Percentiles rank a stretch among this genome's conserved stretches.
phyloP scores from a whole-genome alignment of 257 asterid genomes.

The Coffea eugenioides region DNA sequence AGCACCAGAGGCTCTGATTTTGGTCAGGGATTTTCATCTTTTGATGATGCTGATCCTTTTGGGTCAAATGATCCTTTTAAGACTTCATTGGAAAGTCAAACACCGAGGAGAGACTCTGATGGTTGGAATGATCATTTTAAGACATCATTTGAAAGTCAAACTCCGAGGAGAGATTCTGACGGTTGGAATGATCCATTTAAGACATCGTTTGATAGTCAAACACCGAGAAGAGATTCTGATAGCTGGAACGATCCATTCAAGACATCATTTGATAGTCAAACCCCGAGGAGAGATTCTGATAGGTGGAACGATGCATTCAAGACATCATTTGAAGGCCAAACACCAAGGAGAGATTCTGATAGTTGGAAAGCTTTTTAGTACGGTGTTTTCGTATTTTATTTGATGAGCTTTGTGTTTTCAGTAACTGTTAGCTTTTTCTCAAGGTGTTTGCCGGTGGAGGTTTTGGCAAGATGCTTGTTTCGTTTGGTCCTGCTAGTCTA shows the following conservation, averaged over 20 bases:
- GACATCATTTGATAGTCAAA: background rate
- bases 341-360: constrained; percentile 48
- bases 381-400: background rate
- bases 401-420: constrained; percentile 6
- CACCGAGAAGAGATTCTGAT: constrained; percentile 16
- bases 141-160: constrained; percentile 59
- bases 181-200: constrained; percentile 39
- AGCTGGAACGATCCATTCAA: constrained; percentile 37
- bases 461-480: constrained; percentile 5
- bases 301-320: constrained; percentile 40
- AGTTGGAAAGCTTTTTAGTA: constrained; percentile 80
- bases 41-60: constrained; percentile 79
- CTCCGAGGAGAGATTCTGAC: constrained; percentile 43
- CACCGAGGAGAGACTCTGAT: constrained; percentile 69
- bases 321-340: background rate
- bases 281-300: constrained; percentile 48
- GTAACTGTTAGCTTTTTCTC: background rate
- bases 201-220: constrained; percentile 11
- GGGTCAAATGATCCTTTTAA: constrained; percentile 65
- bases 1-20: constrained; percentile 61
- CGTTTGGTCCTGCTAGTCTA: background rate
- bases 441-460: constrained; percentile 12
- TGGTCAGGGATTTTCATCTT: constrained; percentile 64
- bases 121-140: constrained; percentile 73
- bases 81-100: constrained; percentile 59